Base-by-base conservation (phyloP, 495 filamentous ascomycete genomes). In the Penicillium taxi region DNA sequence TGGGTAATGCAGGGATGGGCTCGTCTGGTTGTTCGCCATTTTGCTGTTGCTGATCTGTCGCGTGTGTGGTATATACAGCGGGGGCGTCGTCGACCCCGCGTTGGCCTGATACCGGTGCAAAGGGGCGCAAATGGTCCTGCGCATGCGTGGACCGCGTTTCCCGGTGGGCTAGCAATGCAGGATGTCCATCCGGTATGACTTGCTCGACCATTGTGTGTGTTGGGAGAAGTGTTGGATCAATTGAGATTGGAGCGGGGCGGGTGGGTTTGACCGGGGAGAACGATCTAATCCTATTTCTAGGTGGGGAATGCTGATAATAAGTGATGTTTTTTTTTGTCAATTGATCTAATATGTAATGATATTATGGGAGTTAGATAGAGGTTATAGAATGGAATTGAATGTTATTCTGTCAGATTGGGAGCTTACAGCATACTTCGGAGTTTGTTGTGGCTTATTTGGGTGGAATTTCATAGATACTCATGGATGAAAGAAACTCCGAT, bases 1-100 rank as follows among this genome's bases (percentile, higher is more conserved):
- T 41, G 23, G 58, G 44, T 39, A 68, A 60, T 15, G 58, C 41
- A 3, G 48, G 53, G 9, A 56, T 36, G 8, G 13, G n/a, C 14
- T 43, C 33, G 5, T 37, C 29, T n/a, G 33, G 6, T 8, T 31
- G 18, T 6, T 12, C 6, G 19, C 37, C 38, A 13, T 44, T 44
- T 25, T 41, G 39, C 7, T 37, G 37, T 5, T 25, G 17, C 9
- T 17, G n/a, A 24, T 16, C 36, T 32, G 39, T 44, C 20, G 39
- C 20, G 38, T 26, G 32, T 18, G 12, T 17, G 23, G n/a, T 14
- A 35, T 41, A n/a, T 26, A 12, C 9, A 24, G 27, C 9, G 37
- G 23, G 11, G 35, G 41, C 17, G 26, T 25, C n/a, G 18, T 42
- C 29, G 15, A 26, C 39, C 37, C 42, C 47, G 47, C 47, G 47